Percentiles rank a stretch among this genome's conserved stretches.
Evolutionary conservation across 1,139 yeast genomes (phyloP).

Genomic region (Candida sp.): DNA sequence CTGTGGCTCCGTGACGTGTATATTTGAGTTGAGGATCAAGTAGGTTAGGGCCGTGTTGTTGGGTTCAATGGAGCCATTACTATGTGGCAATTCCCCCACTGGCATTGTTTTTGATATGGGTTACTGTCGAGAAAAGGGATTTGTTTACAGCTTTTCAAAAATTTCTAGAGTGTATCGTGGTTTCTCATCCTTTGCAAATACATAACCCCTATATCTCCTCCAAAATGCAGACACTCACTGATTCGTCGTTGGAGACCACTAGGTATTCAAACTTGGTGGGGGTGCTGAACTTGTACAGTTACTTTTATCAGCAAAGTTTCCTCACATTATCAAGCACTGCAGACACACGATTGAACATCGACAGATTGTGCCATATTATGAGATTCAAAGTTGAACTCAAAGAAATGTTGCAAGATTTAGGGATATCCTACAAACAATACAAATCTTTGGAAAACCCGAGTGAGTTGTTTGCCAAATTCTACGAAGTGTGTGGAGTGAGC

Average conservation of each 20-base stretch:
- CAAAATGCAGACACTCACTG: neutral
- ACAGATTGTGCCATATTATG: constrained; percentile 6
- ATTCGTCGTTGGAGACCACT: neutral
- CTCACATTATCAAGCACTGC: neutral
- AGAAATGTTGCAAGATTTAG: constrained; percentile 7
- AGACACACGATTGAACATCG: neutral
- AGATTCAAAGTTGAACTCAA: constrained; percentile 18
- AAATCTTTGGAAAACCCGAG: constrained; percentile 2
- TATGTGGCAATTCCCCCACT: neutral
- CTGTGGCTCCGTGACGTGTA: constrained; percentile 17
- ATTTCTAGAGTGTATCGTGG: too few species aligned
- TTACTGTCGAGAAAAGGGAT: neutral
- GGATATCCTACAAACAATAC: constrained; percentile 14
- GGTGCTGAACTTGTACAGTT: neutral
- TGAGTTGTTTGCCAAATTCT: neutral
- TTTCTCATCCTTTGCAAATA: neutral
- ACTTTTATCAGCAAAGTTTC: neutral
- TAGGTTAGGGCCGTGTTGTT: constrained; percentile 19
- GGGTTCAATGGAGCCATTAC: too few species aligned
- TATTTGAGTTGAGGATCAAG: constrained; percentile 17
- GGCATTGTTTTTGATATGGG: neutral
- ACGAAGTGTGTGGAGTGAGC: neutral
- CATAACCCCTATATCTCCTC: neutral
- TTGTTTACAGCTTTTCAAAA: neutral
- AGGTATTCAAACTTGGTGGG: neutral